Conservation (phyloP, 345 rosid genomes). For the Rubroshorea leprosula region DNA sequence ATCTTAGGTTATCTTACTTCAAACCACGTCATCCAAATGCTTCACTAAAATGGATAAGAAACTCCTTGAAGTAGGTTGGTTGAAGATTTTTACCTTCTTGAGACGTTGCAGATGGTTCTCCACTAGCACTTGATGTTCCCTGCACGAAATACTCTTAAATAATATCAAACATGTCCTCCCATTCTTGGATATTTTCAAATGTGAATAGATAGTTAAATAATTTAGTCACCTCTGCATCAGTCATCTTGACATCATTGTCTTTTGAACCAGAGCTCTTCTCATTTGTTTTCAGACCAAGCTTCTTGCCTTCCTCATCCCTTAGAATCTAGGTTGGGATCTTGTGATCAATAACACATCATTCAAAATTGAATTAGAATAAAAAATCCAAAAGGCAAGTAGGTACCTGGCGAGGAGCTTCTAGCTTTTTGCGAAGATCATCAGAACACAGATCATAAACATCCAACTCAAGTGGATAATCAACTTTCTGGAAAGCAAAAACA, state of each 20-base stretch:
- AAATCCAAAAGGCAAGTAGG: conserved; percentile 11
- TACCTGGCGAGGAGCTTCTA: conserved; percentile 93
- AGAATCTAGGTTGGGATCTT: conserved; percentile 41
- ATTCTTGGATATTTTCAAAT: background rate
- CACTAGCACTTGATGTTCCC: conserved; percentile 61
- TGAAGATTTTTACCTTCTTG: conserved; percentile 82
- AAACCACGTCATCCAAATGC: too few species aligned
- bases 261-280: conserved; percentile 52
- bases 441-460: conserved; percentile 92
- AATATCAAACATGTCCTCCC: background rate
- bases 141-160: conserved; percentile 20
- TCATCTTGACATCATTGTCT: conserved; percentile 65
- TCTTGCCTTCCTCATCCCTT: conserved; percentile 85
- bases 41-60: too few species aligned
- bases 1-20: too few species aligned
- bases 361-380: conserved; percentile 2
- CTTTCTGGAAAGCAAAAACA: conserved; percentile 56
- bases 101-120: conserved; percentile 53
- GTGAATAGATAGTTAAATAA: background rate
- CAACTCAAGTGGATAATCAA: conserved; percentile 91
- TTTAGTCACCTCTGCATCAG: conserved; percentile 61
- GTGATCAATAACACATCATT: background rate
- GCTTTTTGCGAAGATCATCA: conserved; percentile 62
- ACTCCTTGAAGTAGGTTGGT: too few species aligned
- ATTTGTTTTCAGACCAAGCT: conserved; percentile 57